Base-by-base conservation (phyloP, 306 rosid genomes). In the Prunus fruticosa region DNA sequence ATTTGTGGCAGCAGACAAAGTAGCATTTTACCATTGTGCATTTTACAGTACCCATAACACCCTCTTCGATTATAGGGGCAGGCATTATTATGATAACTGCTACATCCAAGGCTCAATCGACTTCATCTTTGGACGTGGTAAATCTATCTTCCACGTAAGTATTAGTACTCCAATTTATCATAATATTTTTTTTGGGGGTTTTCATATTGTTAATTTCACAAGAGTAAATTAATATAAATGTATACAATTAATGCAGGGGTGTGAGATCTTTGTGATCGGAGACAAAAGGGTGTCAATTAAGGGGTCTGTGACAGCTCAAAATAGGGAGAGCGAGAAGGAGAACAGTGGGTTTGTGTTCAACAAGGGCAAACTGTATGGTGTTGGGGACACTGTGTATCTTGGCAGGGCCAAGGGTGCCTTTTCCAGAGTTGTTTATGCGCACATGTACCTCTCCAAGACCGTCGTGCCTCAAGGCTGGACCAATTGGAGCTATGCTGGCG, bases 1-100 rank as follows among this genome's bases (percentile, higher is more conserved):
- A 76, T 88, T 87, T 78, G 97, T 92, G 27, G 96, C 76, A 0
- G 97, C 90, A 64, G 97, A 95, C 64, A 84, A 72, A 74, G 84
- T 76, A 2, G 97, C 97, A 63, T 95, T 95, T 75, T 95, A 95
- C 82, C 97, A 91, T 5, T 95, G 99, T 20, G 93, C 82, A 71
- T 92, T 95, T 79, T 92, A 78, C 61, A 95, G 99, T 66, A 92
- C 99, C 22, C 99, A 95, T 67, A 92, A 95, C 80, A 95, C 99
- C 41, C 90, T 92, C 52, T 95, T 90, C 20, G 99, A 95, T 81
- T 83, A 87, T 78, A 95, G 86, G 81, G 97, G 99, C 46, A 85
- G 97, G 56, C 99, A 92, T 84, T 95, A 95, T 77, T 95, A 88
- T 19, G 91, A 89, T 11, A 68, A 66, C 1, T 89, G 93, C 73